These are phyloP conservation scores for Suillus tomentosus DNA, from an alignment of 768 basidiomycete genomes.

Conservation along the genomic window DNA sequence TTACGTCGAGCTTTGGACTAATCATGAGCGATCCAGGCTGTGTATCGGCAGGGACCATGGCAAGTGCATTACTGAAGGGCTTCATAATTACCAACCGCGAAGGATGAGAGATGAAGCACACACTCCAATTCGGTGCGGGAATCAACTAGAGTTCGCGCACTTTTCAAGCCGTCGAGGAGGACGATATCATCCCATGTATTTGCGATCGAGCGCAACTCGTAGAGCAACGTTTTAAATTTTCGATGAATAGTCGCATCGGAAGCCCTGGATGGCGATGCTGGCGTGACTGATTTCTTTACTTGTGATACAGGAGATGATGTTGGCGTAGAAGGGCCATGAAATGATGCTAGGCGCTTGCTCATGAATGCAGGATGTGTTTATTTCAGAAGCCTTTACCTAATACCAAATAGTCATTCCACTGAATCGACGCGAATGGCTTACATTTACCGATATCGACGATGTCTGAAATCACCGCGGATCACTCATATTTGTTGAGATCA, in stretches of 20 bases:
- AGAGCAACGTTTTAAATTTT: conserved; percentile 66
- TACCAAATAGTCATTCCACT: not conserved
- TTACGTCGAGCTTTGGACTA: conserved; percentile 61
- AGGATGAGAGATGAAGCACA: conserved; percentile 27
- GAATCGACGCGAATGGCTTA: not conserved
- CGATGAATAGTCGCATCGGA: conserved; percentile 81
- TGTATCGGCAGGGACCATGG: conserved; percentile 49
- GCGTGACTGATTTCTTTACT: conserved; percentile 39
- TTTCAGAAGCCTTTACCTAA: conserved; percentile 16
- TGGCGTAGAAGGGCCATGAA: conserved; percentile 79
- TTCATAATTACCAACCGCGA: not conserved
- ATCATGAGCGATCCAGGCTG: conserved; percentile 63
- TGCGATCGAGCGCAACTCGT: conserved; percentile 62
- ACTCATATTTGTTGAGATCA: conserved; percentile 30
- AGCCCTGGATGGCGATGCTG: conserved; percentile 43
- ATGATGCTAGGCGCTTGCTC: conserved; percentile 69
- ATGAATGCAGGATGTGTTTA: conserved; percentile 30
- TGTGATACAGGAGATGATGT: conserved; percentile 61
- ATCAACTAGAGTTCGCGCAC: conserved; percentile 72
- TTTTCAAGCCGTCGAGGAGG: conserved; percentile 74
- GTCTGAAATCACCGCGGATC: conserved; percentile 25
- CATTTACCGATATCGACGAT: not conserved
- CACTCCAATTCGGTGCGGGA: conserved; percentile 85
- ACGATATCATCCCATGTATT: conserved; percentile 86
- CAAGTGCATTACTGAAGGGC: conserved; percentile 59